Base-by-base conservation (phyloP, 2,329 filamentous ascomycete genomes). In the Apiospora rasikravindrae region DNA sequence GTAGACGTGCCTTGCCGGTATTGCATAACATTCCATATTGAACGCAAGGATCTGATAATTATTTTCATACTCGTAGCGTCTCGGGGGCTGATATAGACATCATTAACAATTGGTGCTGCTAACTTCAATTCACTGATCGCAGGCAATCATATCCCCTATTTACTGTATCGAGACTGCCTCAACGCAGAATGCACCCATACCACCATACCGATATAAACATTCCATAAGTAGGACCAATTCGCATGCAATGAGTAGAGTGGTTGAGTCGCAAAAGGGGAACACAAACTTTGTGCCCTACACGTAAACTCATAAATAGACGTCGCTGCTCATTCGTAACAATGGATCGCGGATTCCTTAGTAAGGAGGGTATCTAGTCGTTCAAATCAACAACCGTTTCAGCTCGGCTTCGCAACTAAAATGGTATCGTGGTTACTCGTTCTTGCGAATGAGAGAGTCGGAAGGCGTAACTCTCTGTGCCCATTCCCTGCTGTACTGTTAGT, bases 381-480 rank as follows among this genome's bases (percentile, higher is more conserved):
- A 71, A 68, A 70, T 73, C 70, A 69, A 71, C 42, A 68, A 68
- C 40, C 66, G 44, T 68, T 64, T 13, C 40, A 68, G 24, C 24
- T 68, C 26, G n/a, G 66, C 40, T 68, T 68, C 26, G 40, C 66
- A 47, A 47, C 24, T 22, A 44, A 68, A 44, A 44, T 47, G 57
- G 57, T 40, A 64, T 40, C 57, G 57, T 24, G n/a, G 10, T 64
- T 45, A 68, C 33, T 68, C 66, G 19, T 82, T 83, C 80, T 91
- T 92, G 70, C 84, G 77, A 77, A 93, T 92, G 73, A 93, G 83
- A 71, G 88, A 88, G 53, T 93, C 91, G 2, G 87, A 85, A 33
- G 89, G 86, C 72, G 85, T 85, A 53, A 91, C 90, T 71, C 90
- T 85, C 78, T 92, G 91, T 49, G 91, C 91, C 90, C 91, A 93